These are phyloP conservation scores for Laburnicola sp. DNA, from an alignment of 2,329 filamentous ascomycete species.

Conservation along the genomic window DNA sequence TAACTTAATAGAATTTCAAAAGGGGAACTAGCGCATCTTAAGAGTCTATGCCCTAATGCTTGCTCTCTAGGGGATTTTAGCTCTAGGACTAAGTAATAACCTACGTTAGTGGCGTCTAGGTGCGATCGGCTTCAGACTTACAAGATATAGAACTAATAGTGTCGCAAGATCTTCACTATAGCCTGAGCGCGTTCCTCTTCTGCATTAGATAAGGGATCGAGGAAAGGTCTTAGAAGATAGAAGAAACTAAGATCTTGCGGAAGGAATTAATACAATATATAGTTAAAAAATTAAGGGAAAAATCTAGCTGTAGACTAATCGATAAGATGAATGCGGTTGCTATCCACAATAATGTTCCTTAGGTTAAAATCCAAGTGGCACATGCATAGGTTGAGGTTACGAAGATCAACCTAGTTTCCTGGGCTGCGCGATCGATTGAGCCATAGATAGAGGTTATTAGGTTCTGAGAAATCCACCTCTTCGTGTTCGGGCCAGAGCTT, in stretches of 20 bases:
- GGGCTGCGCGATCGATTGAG: background rate
- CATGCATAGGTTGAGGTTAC: background rate
- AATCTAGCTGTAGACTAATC: background rate
- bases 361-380: constrained; percentile 3
- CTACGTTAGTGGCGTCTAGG: background rate
- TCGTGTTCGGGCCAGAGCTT: constrained; percentile 6
- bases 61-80: background rate
- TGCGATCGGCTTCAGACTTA: constrained; percentile 1
- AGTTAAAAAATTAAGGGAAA: background rate
- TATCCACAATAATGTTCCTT: constrained; percentile 1
- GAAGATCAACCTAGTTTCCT: constrained; percentile 1
- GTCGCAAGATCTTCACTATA: background rate
- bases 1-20: background rate
- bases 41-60: background rate
- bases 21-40: background rate
- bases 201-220: background rate
- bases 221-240: background rate
- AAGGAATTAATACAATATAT: background rate
- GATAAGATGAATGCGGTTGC: background rate
- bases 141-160: background rate
- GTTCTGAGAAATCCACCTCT: too few relatives aligned
- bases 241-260: background rate
- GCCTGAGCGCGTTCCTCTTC: background rate
- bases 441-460: constrained; percentile 1
- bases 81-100: background rate